phyloP scores from a whole-genome alignment of 768 basidiomycete species.

The Leccinum disarticulatum region DNA sequence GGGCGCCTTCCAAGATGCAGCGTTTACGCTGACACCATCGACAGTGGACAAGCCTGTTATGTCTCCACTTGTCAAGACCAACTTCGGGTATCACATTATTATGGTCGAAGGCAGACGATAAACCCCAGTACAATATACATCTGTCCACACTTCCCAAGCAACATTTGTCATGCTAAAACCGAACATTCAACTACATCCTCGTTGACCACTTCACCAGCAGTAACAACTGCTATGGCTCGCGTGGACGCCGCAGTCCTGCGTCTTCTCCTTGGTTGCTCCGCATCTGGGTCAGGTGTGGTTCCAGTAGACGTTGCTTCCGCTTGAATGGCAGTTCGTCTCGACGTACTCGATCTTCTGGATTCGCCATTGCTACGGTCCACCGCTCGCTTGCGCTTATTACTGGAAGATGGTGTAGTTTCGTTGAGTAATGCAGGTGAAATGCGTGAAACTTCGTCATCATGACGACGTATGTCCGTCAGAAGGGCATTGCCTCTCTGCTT shows the following conservation, averaged over 20 bases:
- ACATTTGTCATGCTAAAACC: conserved; percentile 18
- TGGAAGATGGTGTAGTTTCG: conserved; percentile 28
- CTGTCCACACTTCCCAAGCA: conserved; percentile 11
- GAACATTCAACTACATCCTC: conserved; percentile 32
- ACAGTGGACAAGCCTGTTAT: conserved; percentile 74
- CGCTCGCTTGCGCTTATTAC: conserved; percentile 42
- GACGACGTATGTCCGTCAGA: conserved; percentile 76
- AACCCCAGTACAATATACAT: conserved; percentile 22
- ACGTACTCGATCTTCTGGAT: conserved; percentile 33
- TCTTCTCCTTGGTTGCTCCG: conserved; percentile 49
- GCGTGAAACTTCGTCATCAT: conserved; percentile 52
- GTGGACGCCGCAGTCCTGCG: conserved; percentile 36
- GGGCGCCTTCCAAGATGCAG: conserved; percentile 84
- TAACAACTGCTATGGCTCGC: conserved; percentile 29
- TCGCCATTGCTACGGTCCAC: conserved; percentile 33
- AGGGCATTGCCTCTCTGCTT: conserved; percentile 84
- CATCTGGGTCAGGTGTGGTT: conserved; percentile 68
- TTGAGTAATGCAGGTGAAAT: conserved; percentile 22
- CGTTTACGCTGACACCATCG: conserved; percentile 77
- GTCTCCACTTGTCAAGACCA: conserved; percentile 78
- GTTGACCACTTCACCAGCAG: conserved; percentile 34
- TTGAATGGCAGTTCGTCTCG: conserved; percentile 43
- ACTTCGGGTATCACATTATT: conserved; percentile 85
- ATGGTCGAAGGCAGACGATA: conserved; percentile 85
- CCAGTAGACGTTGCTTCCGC: conserved; percentile 46